Percentiles rank a stretch among this genome's conserved stretches.
phyloP scores from a whole-genome alignment of 441 rosid species.

The Erysimum pusillum region DNA sequence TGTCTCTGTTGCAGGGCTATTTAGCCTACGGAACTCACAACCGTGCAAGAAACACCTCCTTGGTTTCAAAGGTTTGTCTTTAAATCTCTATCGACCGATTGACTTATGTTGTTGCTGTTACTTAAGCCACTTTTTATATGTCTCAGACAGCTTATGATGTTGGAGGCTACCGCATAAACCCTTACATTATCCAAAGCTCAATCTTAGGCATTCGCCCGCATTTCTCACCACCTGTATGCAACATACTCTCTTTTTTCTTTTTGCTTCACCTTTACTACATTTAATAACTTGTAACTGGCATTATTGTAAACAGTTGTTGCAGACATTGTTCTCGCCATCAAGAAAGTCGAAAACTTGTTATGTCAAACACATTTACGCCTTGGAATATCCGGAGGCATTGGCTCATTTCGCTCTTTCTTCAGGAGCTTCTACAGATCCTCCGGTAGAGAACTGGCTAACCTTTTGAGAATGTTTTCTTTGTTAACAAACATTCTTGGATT shows the following conservation, averaged over 20 bases:
- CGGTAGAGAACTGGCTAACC: constrained; percentile 48
- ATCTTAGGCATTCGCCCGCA: constrained; percentile 75
- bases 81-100: constrained; percentile 50
- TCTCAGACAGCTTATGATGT: constrained; percentile 82
- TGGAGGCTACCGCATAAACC: constrained; percentile 75
- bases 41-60: constrained; percentile 58
- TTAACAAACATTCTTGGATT: not conserved
- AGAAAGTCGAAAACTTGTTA: constrained; percentile 62
- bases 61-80: constrained; percentile 66
- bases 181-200: constrained; percentile 66
- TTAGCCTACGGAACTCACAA: constrained; percentile 72
- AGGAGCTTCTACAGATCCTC: constrained; percentile 77
- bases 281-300: constrained; percentile 10
- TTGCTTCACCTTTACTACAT: not conserved
- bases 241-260: not conserved
- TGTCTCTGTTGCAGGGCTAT: constrained; percentile 65
- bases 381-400: constrained; percentile 83
- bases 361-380: constrained; percentile 64
- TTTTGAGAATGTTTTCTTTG: not conserved
- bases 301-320: constrained; percentile 70
- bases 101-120: constrained; percentile 40
- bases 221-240: constrained; percentile 69
- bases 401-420: constrained; percentile 88
- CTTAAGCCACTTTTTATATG: constrained; percentile 11
- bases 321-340: constrained; percentile 77